Evolutionary conservation across 2,329 filamentous ascomycete species (phyloP), one percentile per base, ranked within the genome.

Genomic region (Pseudophaeomoniella oleicola): DNA sequence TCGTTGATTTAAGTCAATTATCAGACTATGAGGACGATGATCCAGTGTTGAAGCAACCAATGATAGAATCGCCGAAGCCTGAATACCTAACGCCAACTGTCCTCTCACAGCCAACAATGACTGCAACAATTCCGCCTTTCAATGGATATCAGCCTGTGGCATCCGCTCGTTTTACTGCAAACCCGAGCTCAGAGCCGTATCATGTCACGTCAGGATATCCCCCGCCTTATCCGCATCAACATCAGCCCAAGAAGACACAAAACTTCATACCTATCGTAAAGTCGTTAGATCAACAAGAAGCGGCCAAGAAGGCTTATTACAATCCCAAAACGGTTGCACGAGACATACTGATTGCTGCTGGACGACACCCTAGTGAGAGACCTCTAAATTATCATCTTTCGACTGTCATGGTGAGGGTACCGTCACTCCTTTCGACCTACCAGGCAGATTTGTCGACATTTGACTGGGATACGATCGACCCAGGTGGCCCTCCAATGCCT

Each of bases 401-500:
- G 38, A 47, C 58, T 19, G 49, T 72, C 5, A 60, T 57, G 27
- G 52, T 55, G 5, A 58, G 50, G 3, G 58, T 72, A 31, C 19
- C 47, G 12, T 51, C 53, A 6, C 56, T 75, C 4, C 58, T 64
- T 31, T 49, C 52, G 34, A 51, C 53, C 6, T 34, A 12, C 14
- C 40, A 50, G 29, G 60, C 66, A 4, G 72, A 78, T 49, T 53
- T 78, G 10, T 63, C 59, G 19, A 77, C 71, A 0, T 64, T 79
- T 34, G 60, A 66, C 37, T 78, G 75, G 75, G 70, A 76, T 47
- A 42, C 75, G 3, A 64, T 78, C 15, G 75, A 78, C 48, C 70
- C 71, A 15, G 68, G 65, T 27, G 58, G 59, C 5, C 66, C 66
- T 22, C 55, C 58, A 16, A 37, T 47, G 16, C 49, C 50, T 17